A percentile compares a stretch with the other conserved stretches of the same genome.
phyloP scores from a whole-genome alignment of 2,329 filamentous ascomycete genomes.

The Fusarium xyrophilum region DNA sequence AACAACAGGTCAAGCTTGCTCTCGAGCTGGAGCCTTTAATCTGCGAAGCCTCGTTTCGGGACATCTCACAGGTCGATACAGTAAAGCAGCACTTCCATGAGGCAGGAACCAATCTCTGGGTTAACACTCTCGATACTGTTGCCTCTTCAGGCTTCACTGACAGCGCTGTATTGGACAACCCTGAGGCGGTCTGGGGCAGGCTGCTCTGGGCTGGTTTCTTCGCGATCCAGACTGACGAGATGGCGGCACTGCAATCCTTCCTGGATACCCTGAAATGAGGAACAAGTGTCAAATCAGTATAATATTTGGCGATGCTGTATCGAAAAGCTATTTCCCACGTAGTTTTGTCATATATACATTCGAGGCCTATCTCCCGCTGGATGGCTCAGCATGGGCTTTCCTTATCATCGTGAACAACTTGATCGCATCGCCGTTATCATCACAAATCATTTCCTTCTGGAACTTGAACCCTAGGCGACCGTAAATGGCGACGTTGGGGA shows the following conservation, averaged over 20 bases:
- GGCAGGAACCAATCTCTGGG: not conserved
- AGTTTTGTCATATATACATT: no score
- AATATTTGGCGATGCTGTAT: not conserved
- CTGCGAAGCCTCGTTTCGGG: not conserved
- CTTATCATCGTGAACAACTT: slow-evolving; percentile 59
- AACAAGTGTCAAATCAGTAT: accelerated
- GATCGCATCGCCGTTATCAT: slow-evolving; percentile 65
- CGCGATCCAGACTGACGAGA: not conserved
- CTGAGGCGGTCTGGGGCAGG: not conserved
- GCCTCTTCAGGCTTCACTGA: not conserved
- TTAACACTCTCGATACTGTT: not conserved
- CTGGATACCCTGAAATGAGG: not conserved
- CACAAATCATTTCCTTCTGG: slow-evolving; percentile 70
- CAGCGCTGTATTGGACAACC: not conserved
- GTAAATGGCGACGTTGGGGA: slow-evolving; percentile 75
- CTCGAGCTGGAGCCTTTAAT: not conserved
- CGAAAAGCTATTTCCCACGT: not conserved
- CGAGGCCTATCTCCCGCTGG: not conserved
- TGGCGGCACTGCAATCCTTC: not conserved
- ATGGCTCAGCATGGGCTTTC: slow-evolving; percentile 42
- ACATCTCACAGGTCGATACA: not conserved
- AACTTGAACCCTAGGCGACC: slow-evolving; percentile 72
- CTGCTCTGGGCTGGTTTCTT: not conserved
- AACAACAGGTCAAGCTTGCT: not conserved
- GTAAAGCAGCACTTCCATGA: not conserved